Evolutionary conservation across 495 filamentous ascomycete species (phyloP), one percentile per base, ranked within the genome.

Genomic region (Platismatia glauca): DNA sequence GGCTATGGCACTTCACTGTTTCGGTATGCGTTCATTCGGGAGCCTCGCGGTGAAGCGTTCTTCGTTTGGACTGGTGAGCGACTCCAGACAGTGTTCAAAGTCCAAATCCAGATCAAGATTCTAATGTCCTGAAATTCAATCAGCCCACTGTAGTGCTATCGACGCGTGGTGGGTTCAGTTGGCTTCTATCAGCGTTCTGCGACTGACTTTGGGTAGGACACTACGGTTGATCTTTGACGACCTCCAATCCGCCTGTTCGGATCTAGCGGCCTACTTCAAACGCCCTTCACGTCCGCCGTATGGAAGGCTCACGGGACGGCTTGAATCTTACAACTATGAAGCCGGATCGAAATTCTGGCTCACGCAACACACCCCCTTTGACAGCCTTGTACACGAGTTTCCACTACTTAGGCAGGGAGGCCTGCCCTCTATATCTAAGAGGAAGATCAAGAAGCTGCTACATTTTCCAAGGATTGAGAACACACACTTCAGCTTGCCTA

Each of bases 11-110:
- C 22, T 16, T 33, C 43, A 22, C 59, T 61, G 8, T 61, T 5
- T 31, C 37, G 37, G 24, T 61, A 61, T 9, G 59, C 46, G 20
- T 61, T 55, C 5, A 20, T 61, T 29, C 24, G 18, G 34, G 46
- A 61, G 18, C 13, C 37, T n/a, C 7, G 11, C n/a, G 48, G 48
- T 20, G 22, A 38, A 11, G 38, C 48, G 0, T 43, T 53, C 35
- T 61, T 61, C 22, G 35, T 61, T 27, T 61, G 59, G 59, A 55
- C 59, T 3, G 24, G 48, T 61, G 24, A 39, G 59, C n/a, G 16
- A 61, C 31, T 41, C 16, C 18, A n/a, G 16, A 22, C 7, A n/a
- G 12, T 22, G 8, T 29, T 20, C 22, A 31, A 29, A 6, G 18
- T 35, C 18, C 9, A n/a, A 20, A 22, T 29, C 35, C 16, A 38